These are phyloP conservation scores for Boletus huronensis DNA, from an alignment of 768 basidiomycete species.

Conservation along the genomic window DNA sequence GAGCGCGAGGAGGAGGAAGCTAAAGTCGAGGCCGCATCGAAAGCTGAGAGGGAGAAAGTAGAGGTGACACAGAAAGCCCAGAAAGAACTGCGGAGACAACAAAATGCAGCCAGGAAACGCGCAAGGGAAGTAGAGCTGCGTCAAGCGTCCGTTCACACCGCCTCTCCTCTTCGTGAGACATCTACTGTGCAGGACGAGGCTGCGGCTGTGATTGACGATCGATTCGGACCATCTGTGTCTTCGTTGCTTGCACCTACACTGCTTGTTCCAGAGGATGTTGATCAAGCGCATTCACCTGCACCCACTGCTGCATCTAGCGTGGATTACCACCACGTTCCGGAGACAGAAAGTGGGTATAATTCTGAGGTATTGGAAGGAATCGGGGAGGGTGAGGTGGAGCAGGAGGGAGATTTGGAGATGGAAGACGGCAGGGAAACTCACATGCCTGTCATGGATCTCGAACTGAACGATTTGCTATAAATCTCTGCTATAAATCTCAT, in stretches of 20 bases:
- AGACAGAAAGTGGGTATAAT: slow-evolving; percentile 54
- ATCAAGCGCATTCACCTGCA: slow-evolving; percentile 46
- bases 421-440: slow-evolving; percentile 20
- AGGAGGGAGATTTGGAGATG: slow-evolving; percentile 23
- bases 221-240: slow-evolving; percentile 26
- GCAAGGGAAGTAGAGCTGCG: slow-evolving; percentile 38
- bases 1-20: slow-evolving; percentile 73
- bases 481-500: slow-evolving; percentile 18
- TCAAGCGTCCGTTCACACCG: slow-evolving; percentile 21
- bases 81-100: slow-evolving; percentile 47
- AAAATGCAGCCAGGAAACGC: slow-evolving; percentile 50
- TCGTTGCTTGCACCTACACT: slow-evolving; percentile 24
- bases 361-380: slow-evolving; percentile 41
- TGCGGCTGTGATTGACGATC: slow-evolving; percentile 23
- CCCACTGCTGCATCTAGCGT: slow-evolving; percentile 49
- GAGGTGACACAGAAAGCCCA: slow-evolving; percentile 37
- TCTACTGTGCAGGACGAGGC: slow-evolving; percentile 30
- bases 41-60: slow-evolving; percentile 44
- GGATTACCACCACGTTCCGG: slow-evolving; percentile 38
- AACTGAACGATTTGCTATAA: slow-evolving; percentile 25
- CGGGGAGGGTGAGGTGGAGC: slow-evolving; percentile 26
- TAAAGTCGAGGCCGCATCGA: slow-evolving; percentile 40
- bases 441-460: slow-evolving; percentile 29
- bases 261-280: slow-evolving; percentile 26
- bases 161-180: slow-evolving; percentile 28